Conservation (phyloP, 176 grass and related monocot species). For the Secale cereale region DNA sequence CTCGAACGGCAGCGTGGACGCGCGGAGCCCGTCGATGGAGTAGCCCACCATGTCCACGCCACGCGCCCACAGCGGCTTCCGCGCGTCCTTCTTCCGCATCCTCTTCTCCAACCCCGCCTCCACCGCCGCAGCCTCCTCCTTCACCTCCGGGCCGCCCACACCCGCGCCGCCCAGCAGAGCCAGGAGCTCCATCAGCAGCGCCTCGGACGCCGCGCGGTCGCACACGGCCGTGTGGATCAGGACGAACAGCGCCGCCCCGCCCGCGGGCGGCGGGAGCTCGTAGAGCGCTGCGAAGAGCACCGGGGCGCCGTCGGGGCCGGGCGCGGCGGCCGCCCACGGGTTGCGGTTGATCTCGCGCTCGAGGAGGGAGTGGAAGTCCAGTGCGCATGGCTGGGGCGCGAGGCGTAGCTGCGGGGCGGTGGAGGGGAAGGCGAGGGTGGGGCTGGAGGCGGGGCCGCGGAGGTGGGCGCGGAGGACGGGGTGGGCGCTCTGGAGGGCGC, state of each 20-base stretch:
- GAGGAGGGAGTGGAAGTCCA: constrained; percentile 58
- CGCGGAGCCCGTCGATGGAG: constrained; percentile 77
- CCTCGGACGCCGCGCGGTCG: constrained; percentile 51
- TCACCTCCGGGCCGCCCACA: background rate
- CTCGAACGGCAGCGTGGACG: constrained; percentile 55
- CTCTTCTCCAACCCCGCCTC: constrained; percentile 59
- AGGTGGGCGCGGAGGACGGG: constrained; percentile 56
- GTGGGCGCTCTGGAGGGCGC: constrained; percentile 47
- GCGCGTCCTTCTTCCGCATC: constrained; percentile 58
- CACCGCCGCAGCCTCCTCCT: background rate
- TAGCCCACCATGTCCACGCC: constrained; percentile 85
- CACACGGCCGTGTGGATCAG: constrained; percentile 69
- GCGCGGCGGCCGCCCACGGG: constrained; percentile 44
- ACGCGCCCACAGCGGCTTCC: constrained; percentile 82
- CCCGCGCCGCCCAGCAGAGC: constrained; percentile 22
- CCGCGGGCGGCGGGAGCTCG: constrained; percentile 24
- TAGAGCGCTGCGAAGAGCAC: constrained; percentile 66
- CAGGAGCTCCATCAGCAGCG: background rate
- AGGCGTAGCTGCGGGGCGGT: background rate
- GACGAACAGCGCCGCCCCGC: constrained; percentile 43
- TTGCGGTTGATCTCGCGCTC: constrained; percentile 90
- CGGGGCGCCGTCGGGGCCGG: constrained; percentile 10
- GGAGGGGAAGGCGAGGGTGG: constrained; percentile 44
- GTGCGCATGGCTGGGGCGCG: background rate
- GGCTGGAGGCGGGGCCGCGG: constrained; percentile 23